phyloP scores from a whole-genome alignment of 192 early-diverging fungal species.

The Geranomyces variabilis region DNA sequence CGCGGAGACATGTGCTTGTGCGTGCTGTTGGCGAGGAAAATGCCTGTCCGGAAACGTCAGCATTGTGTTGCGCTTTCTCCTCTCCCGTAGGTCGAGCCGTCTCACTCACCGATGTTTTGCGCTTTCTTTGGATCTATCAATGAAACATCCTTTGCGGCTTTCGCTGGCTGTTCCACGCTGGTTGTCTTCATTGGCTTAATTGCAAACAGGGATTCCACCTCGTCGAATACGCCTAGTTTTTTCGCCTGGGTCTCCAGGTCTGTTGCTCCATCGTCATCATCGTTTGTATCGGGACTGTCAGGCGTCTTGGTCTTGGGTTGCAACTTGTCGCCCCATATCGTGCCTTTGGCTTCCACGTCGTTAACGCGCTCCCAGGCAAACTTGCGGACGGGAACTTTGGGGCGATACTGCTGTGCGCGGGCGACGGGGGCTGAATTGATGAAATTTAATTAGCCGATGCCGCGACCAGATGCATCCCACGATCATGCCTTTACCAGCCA shows the following conservation, averaged over 20 bases:
- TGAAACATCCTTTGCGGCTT: constrained; percentile 24
- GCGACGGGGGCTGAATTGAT: background rate
- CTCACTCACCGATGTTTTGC: constrained; percentile 49
- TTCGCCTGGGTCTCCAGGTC: constrained; percentile 43
- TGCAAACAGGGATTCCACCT: constrained; percentile 46
- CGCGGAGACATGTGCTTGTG: constrained; percentile 29
- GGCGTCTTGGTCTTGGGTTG: constrained; percentile 13
- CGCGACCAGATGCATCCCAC: too few species aligned
- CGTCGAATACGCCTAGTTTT: constrained; percentile 41
- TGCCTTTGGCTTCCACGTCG: constrained; percentile 36
- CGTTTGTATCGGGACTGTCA: constrained; percentile 1
- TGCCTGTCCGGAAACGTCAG: background rate
- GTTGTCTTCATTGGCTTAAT: constrained; percentile 14
- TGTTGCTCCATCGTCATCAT: background rate
- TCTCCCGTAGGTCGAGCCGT: background rate
- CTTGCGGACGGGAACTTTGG: constrained; percentile 36
- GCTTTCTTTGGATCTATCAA: constrained; percentile 51
- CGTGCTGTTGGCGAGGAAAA: constrained; percentile 11
- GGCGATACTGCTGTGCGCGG: constrained; percentile 42
- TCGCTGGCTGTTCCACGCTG: background rate
- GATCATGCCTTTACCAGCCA: background rate
- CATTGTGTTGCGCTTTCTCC: background rate
- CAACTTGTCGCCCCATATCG: constrained; percentile 42
- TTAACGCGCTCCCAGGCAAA: constrained; percentile 52
- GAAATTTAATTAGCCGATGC: too few species aligned